Evolutionary conservation across 108 stramenopile genomes (phyloP), one percentile per base, ranked within the genome.

Genomic region (Aurantiochytrium sp.): DNA sequence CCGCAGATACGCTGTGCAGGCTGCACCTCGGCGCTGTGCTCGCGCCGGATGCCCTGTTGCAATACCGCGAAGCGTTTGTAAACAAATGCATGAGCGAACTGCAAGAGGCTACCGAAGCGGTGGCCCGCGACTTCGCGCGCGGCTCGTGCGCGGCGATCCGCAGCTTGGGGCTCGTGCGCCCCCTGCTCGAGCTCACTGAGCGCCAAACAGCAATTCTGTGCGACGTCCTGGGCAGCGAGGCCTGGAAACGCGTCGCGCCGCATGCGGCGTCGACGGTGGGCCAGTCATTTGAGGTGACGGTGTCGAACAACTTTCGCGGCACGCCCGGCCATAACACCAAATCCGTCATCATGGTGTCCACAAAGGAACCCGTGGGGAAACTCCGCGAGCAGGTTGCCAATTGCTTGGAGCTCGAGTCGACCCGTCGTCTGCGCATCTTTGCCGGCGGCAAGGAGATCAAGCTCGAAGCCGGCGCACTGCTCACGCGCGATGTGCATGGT

Each of bases 361-460:
- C 42, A 0, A 81, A 81, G 39, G 73, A 81, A 6, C 73, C 73
- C 8, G 39, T 81, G 21, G 50, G 73, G 73, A 81, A n/a, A 2
- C 45, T 81, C 12, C 39, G 73, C 42, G 39, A 41, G 12, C 39
- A 41, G 12, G 30, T 81, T 81, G 73, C 73, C 45, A 24, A 81
- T 27, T 48, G 27, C 30, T 8, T 81, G 21, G 73, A 30, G 45
- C 30, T 81, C 10, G 73, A 81, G 36, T 41, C 39, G 6, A 15
- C 42, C 3, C 8, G 8, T 6, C 73, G 73, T 24, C 45, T 81
- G n/a, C 73, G 73, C 6, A 41, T 81, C 45, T 81, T 81, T 48
- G 73, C 39, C 24, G 73, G 73, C 27, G 73, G 73, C 45, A 81
- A 81, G 32, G 73, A 81, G 24, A 81, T 81, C 2, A 81, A 81